A percentile compares a stretch with the other conserved stretches of the same genome.
These are phyloP conservation scores for Penicillium sp. DNA, from an alignment of 2,329 filamentous ascomycete genomes.

Conservation along the genomic window DNA sequence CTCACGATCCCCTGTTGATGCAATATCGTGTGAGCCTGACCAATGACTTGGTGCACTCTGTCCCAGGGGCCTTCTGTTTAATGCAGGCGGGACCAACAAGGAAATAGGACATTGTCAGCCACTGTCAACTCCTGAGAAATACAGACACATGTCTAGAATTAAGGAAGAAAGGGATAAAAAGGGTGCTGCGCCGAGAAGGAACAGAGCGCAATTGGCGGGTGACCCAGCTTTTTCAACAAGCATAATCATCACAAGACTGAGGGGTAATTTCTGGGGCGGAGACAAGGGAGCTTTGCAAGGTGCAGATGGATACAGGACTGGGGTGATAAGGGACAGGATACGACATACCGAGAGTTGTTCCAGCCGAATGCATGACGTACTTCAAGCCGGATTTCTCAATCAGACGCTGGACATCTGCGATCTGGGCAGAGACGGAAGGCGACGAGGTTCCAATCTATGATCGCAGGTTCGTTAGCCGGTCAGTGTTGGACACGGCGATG, in stretches of 20 bases:
- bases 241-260: not conserved
- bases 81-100: constrained; percentile 1
- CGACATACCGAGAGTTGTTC: constrained; percentile 81
- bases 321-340: constrained; percentile 4
- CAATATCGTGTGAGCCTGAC: constrained; percentile 80
- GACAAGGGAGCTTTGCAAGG: constrained; percentile 3
- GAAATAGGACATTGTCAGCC: constrained; percentile 10
- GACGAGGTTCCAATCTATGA: constrained; percentile 76
- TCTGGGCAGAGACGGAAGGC: constrained; percentile 77
- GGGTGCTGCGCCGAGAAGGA: not conserved
- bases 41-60: constrained; percentile 80
- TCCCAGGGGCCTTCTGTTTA: constrained; percentile 85
- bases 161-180: not conserved
- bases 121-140: not conserved
- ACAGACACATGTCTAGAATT: not conserved
- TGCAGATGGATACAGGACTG: not conserved
- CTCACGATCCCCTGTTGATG: constrained; percentile 78
- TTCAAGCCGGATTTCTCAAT: constrained; percentile 79
- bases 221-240: not conserved
- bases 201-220: constrained; percentile 1
- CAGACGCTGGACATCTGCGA: constrained; percentile 86
- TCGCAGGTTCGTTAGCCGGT: not conserved
- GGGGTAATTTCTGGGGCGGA: constrained; percentile 9
- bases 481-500: not conserved
- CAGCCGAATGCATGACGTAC: constrained; percentile 90